These are phyloP conservation scores for Schoenoplectus triqueter DNA, from an alignment of 202 grass and related monocot species.

Conservation along the genomic window DNA sequence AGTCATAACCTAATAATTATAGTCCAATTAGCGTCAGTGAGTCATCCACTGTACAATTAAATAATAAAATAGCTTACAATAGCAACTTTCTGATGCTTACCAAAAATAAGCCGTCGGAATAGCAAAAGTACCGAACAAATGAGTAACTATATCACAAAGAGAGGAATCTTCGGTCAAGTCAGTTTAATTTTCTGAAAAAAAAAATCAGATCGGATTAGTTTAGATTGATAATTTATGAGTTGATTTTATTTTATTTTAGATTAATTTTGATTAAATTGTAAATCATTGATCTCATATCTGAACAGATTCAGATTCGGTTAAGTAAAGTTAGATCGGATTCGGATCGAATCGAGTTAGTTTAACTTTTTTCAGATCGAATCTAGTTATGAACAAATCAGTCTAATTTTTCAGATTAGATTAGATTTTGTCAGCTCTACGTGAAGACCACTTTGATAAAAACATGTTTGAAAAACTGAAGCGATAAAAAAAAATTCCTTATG, in stretches of 20 bases:
- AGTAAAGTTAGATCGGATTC: no score
- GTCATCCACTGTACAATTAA: not conserved
- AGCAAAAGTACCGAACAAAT: constrained; percentile 22
- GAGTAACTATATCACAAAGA: constrained; percentile 14
- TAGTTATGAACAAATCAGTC: no score
- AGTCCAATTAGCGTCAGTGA: not conserved
- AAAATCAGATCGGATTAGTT: no score
- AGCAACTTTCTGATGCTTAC: constrained; percentile 10
- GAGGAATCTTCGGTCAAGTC: not conserved
- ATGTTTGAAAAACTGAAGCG: constrained; percentile 21
- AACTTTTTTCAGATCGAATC: no score
- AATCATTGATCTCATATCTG: no score
- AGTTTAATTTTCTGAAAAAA: no score
- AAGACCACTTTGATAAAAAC: constrained; percentile 4
- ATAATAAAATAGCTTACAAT: not conserved
- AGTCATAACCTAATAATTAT: constrained; percentile 20
- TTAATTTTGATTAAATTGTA: no score
- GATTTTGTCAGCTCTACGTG: not conserved
- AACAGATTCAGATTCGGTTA: no score
- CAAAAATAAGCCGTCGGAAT: constrained; percentile 19
- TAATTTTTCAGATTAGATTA: no score
- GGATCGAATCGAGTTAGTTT: no score
- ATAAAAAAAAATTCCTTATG: constrained; percentile 7
- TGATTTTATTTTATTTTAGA: no score
- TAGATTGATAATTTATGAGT: no score